Evolutionary conservation across 352 stramenopile genomes (phyloP).

Genomic region (Pythium sukuiense): DNA sequence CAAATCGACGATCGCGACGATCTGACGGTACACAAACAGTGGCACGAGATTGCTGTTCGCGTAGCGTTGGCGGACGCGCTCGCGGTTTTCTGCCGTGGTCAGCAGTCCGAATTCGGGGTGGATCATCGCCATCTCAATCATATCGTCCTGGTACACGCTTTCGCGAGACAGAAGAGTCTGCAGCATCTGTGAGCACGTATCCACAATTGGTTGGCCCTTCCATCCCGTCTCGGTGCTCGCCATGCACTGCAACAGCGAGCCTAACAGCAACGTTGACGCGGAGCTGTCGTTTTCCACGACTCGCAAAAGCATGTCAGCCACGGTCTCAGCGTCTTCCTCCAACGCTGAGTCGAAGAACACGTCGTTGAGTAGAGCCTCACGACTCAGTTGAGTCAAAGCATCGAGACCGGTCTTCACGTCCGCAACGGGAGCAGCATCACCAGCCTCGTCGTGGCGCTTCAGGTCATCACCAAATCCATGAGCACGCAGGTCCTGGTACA

Average conservation of each 20-base stretch:
- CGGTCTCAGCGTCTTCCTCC: conserved; percentile 85
- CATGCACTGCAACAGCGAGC: conserved; percentile 74
- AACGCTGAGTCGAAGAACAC: conserved; percentile 86
- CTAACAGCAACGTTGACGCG: conserved; percentile 63
- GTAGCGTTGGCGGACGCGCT: conserved; percentile 63
- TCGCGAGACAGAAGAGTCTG: conserved; percentile 66
- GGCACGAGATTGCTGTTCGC: conserved; percentile 68
- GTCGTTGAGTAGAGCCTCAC: conserved; percentile 63
- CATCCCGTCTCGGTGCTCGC: conserved; percentile 82
- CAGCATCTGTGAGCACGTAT: conserved; percentile 64
- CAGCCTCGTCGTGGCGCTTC: conserved; percentile 38
- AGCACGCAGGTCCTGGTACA: conserved; percentile 75
- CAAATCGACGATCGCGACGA: conserved; percentile 69
- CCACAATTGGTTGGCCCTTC: conserved; percentile 84
- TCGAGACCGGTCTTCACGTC: conserved; percentile 45
- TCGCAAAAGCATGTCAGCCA: conserved; percentile 68
- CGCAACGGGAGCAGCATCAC: conserved; percentile 19
- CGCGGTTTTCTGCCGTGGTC: conserved; percentile 60
- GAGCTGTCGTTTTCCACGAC: conserved; percentile 61
- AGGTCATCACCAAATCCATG: conserved; percentile 85
- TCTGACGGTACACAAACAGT: conserved; percentile 80
- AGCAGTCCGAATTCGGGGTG: conserved; percentile 72
- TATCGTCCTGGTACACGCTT: conserved; percentile 52
- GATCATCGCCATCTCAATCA: conserved; percentile 70
- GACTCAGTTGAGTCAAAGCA: conserved; percentile 57